These are phyloP conservation scores for Saitoella complicata DNA, from an alignment of 805 yeast genomes.

Conservation along the genomic window DNA sequence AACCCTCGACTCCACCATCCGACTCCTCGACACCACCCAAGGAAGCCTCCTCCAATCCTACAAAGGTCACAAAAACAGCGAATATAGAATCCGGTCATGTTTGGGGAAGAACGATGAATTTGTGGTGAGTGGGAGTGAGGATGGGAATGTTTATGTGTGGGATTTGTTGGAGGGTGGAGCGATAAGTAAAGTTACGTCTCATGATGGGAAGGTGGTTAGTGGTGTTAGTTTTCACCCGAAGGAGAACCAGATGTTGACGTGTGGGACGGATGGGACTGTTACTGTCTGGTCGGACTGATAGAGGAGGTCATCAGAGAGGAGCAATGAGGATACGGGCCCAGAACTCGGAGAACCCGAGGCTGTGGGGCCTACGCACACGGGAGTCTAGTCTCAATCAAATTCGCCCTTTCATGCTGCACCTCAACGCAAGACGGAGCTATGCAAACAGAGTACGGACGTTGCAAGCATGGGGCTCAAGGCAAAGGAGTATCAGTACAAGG, in stretches of 20 bases:
- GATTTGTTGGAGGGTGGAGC: conserved; percentile 13
- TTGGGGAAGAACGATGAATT: conserved; percentile 13
- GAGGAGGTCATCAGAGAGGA: no score
- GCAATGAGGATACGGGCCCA: no score
- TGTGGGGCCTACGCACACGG: no score
- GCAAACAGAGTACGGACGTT: no score
- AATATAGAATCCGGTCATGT: conserved; percentile 15
- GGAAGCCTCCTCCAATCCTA: conserved; percentile 16
- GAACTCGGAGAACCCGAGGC: no score
- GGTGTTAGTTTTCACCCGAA: conserved; percentile 10
- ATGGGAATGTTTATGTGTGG: conserved; percentile 17
- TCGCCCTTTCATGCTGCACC: no score
- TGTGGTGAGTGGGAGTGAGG: conserved; percentile 18
- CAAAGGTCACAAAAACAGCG: conserved; percentile 15
- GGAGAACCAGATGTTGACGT: conserved; percentile 9
- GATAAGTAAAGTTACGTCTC: conserved; percentile 5
- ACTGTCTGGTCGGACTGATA: conserved; percentile 7
- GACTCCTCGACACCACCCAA: conserved; percentile 15
- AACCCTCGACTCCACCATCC: conserved; percentile 15
- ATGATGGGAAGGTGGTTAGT: conserved; percentile 6
- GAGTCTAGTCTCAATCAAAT: no score
- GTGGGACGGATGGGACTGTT: conserved; percentile 8
- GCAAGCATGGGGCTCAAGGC: no score
- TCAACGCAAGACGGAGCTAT: no score
- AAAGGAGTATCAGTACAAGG: no score